These are phyloP conservation scores for Talaromyces trachyspermus DNA, from an alignment of 495 filamentous ascomycete species.

Conservation along the genomic window DNA sequence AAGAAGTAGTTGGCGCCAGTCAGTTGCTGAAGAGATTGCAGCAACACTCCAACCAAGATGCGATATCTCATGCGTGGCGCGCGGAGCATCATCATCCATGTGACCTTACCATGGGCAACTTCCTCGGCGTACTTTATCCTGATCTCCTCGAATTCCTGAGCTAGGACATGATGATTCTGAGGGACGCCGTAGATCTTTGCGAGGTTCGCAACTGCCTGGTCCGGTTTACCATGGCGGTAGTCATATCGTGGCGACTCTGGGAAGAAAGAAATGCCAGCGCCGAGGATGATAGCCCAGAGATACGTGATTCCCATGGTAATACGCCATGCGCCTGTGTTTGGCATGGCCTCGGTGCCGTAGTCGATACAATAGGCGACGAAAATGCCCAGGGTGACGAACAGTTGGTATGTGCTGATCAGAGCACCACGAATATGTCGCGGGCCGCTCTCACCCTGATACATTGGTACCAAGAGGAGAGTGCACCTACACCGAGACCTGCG, in stretches of 20 bases:
- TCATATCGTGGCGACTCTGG: slow-evolving; percentile 65
- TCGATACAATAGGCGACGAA: slow-evolving; percentile 75
- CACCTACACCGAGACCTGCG: slow-evolving; percentile 63
- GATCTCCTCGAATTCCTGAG: slow-evolving; percentile 59
- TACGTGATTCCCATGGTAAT: slow-evolving; percentile 74
- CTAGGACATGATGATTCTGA: slow-evolving; percentile 53
- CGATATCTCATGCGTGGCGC: slow-evolving; percentile 68
- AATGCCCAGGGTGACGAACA: slow-evolving; percentile 83
- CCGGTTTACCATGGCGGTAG: slow-evolving; percentile 55
- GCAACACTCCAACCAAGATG: slow-evolving; percentile 54
- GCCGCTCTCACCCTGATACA: slow-evolving; percentile 67
- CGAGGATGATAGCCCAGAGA: slow-evolving; percentile 66
- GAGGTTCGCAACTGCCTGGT: slow-evolving; percentile 59
- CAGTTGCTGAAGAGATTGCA: slow-evolving; percentile 51
- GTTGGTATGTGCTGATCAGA: slow-evolving; percentile 65
- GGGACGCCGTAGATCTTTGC: slow-evolving; percentile 64
- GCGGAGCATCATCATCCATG: slow-evolving; percentile 61
- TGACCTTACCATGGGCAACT: slow-evolving; percentile 39
- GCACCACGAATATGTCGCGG: slow-evolving; percentile 60
- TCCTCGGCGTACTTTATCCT: slow-evolving; percentile 52
- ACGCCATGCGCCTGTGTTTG: slow-evolving; percentile 56
- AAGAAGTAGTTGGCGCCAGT: slow-evolving; percentile 61
- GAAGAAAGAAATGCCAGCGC: slow-evolving; percentile 62
- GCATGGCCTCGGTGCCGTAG: slow-evolving; percentile 54
- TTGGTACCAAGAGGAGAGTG: slow-evolving; percentile 63